Conservation (phyloP, 768 basidiomycete genomes). For the Neoboletus magnificus region DNA sequence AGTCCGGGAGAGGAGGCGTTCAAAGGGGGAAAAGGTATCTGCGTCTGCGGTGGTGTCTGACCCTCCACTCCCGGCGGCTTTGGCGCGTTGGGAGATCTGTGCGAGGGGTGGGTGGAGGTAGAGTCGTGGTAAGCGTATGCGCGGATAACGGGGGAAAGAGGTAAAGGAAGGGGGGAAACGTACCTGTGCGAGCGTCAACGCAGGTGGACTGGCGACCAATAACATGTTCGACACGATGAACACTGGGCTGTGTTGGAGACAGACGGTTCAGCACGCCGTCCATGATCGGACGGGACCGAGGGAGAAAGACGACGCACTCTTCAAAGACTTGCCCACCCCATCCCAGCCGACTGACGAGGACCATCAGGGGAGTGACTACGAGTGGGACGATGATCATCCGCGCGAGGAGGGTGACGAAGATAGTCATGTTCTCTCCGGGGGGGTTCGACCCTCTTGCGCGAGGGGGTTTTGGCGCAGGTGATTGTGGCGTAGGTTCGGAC, state of each 20-base stretch:
- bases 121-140: neutral
- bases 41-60: neutral
- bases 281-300: neutral
- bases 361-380: slow-evolving; percentile 74
- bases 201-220: slow-evolving; percentile 79
- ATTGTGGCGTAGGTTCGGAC: neutral
- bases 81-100: slow-evolving; percentile 24
- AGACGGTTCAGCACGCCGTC: neutral
- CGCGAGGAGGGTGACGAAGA: slow-evolving; percentile 76
- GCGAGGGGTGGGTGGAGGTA: no score
- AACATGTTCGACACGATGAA: slow-evolving; percentile 85
- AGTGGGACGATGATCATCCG: slow-evolving; percentile 87
- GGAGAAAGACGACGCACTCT: slow-evolving; percentile 55
- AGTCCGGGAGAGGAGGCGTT: slow-evolving; percentile 84
- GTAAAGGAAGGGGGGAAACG: neutral
- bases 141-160: neutral
- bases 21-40: slow-evolving; percentile 47
- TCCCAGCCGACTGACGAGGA: slow-evolving; percentile 52
- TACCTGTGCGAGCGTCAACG: slow-evolving; percentile 63
- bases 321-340: slow-evolving; percentile 49
- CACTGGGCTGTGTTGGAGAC: slow-evolving; percentile 58
- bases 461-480: neutral
- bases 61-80: neutral
- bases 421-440: slow-evolving; percentile 77
- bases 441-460: slow-evolving; percentile 6